Percentiles rank a stretch among this genome's conserved stretches.
Evolutionary conservation across 1,284 basidiomycete genomes (phyloP).

Genomic region (Ustilago trichophora): DNA sequence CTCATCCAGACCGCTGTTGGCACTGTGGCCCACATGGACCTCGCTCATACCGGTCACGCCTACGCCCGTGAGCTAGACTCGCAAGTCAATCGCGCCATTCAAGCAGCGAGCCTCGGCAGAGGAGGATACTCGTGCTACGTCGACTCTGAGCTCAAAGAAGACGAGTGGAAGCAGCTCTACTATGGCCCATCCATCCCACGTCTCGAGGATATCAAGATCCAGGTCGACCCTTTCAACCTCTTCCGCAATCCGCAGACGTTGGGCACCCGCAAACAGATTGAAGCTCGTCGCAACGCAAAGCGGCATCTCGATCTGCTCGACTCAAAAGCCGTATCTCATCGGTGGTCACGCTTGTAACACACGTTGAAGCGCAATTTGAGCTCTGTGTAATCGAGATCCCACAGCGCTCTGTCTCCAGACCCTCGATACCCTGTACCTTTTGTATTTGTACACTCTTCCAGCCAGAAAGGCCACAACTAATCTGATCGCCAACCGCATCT

Average conservation of each 20-base stretch:
- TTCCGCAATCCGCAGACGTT: conserved; percentile 54
- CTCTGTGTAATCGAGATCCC: too few relatives aligned
- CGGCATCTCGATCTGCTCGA: not conserved
- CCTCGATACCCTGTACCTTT: not conserved
- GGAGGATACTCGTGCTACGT: conserved; percentile 55
- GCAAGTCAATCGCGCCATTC: conserved; percentile 25
- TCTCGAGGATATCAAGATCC: conserved; percentile 46
- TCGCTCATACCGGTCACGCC: conserved; percentile 27
- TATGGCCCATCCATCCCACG: conserved; percentile 41
- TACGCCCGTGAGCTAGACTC: conserved; percentile 38
- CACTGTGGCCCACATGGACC: conserved; percentile 12
- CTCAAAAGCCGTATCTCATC: not conserved
- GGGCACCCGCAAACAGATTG: conserved; percentile 23
- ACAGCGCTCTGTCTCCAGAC: too few relatives aligned
- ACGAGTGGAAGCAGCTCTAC: conserved; percentile 51
- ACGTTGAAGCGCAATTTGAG: not conserved
- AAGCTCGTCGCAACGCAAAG: conserved; percentile 10
- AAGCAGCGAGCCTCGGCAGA: conserved; percentile 16
- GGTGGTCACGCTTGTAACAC: conserved; percentile 3
- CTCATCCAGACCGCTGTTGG: conserved; percentile 56
- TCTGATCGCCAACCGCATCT: too few relatives aligned
- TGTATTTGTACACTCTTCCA: not conserved
- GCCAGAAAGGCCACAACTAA: too few relatives aligned
- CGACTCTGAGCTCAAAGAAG: conserved; percentile 40
- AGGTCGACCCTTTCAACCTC: conserved; percentile 48